Percentiles rank a stretch among this genome's conserved stretches.
Evolutionary conservation across 2,329 filamentous ascomycete genomes (phyloP).

Genomic region (Aphanoascus verrucosus): DNA sequence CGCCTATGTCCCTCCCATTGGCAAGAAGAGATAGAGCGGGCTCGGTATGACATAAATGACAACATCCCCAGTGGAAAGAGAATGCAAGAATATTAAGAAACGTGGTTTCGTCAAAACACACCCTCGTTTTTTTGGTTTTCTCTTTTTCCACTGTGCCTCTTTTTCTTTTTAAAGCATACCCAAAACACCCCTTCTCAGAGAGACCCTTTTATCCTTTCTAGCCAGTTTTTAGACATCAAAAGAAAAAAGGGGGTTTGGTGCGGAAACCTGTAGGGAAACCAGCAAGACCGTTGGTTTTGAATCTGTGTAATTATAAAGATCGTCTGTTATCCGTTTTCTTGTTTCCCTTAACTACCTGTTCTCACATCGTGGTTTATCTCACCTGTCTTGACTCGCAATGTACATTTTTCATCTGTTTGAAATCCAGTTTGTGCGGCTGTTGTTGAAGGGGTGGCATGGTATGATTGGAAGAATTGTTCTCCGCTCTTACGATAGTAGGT

Average conservation of each 20-base stretch:
- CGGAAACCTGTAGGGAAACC: neutral
- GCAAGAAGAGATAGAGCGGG: constrained; percentile 19
- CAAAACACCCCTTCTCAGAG: neutral
- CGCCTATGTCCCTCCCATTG: constrained; percentile 63
- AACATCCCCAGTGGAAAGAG: neutral
- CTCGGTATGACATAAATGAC: neutral
- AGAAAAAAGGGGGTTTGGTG: neutral
- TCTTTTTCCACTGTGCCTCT: neutral
- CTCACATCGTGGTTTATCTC: constrained; percentile 1
- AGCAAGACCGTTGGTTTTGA: constrained; percentile 1
- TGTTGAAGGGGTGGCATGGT: neutral
- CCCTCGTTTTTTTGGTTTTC: too few species aligned
- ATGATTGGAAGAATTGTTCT: neutral
- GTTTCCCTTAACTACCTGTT: neutral
- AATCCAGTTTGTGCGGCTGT: neutral
- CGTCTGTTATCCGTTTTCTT: constrained; percentile 1
- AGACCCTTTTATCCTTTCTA: constrained; percentile 2
- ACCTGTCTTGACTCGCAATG: constrained; percentile 3
- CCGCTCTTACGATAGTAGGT: neutral
- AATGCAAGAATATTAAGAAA: neutral
- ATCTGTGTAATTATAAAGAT: constrained; percentile 11
- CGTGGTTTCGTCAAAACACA: neutral
- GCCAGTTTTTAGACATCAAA: constrained; percentile 9
- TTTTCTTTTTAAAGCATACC: constrained; percentile 2
- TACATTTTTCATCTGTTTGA: constrained; percentile 9